Conservation (phyloP, 306 rosid genomes). For the Purshia tridentata region DNA sequence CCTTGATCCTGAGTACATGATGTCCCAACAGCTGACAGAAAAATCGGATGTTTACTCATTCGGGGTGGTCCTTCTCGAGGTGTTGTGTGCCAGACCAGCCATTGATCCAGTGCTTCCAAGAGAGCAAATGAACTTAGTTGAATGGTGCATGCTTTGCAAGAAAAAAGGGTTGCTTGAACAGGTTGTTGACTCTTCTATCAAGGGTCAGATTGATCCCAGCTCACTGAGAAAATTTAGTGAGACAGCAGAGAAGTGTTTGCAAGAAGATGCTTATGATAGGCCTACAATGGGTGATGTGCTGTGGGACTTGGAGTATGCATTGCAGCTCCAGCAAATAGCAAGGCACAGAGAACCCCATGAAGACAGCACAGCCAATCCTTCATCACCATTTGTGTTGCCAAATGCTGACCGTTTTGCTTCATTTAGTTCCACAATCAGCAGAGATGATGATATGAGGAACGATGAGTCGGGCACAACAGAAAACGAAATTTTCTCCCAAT, state of each 20-base stretch:
- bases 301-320: slow-evolving; percentile 58
- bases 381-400: slow-evolving; percentile 22
- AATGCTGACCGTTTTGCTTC: slow-evolving; percentile 28
- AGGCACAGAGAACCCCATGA: slow-evolving; percentile 36
- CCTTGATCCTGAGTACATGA: slow-evolving; percentile 54
- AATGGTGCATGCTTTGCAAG: slow-evolving; percentile 52
- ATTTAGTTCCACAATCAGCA: slow-evolving; percentile 11
- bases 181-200: slow-evolving; percentile 42
- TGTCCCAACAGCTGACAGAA: slow-evolving; percentile 43
- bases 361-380: slow-evolving; percentile 38
- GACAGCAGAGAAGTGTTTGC: slow-evolving; percentile 43
- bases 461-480: slow-evolving; percentile 3
- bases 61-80: slow-evolving; percentile 51
- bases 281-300: slow-evolving; percentile 52
- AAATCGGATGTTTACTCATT: slow-evolving; percentile 59
- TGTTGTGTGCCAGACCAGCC: slow-evolving; percentile 48
- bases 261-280: slow-evolving; percentile 37
- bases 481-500: slow-evolving; percentile 34
- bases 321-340: slow-evolving; percentile 50
- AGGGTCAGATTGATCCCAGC: slow-evolving; percentile 37
- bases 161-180: slow-evolving; percentile 42
- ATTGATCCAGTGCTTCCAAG: slow-evolving; percentile 38
- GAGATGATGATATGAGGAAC: slow-evolving; percentile 21
- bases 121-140: slow-evolving; percentile 49
- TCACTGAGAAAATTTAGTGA: slow-evolving; percentile 52